A percentile compares a stretch with the other conserved stretches of the same genome.
Conservation (phyloP, 257 asterid genomes). For the Gynochthodes officinalis region DNA sequence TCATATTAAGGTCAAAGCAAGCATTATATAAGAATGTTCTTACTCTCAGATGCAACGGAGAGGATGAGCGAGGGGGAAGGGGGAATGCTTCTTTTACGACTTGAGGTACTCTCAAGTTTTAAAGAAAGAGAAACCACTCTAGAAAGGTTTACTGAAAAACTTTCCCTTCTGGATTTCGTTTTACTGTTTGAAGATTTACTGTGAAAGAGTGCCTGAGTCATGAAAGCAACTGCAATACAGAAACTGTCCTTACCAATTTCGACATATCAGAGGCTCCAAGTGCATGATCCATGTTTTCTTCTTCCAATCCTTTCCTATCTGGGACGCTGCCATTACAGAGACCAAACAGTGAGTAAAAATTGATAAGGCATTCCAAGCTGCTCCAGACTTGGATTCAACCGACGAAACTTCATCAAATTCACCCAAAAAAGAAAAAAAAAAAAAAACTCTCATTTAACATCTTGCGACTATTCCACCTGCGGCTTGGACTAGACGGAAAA, state of each 20-base stretch:
- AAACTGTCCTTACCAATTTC: slow-evolving; percentile 53
- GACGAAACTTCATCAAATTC: neutral
- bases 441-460: neutral
- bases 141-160: neutral
- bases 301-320: slow-evolving; percentile 42
- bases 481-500: neutral
- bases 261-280: slow-evolving; percentile 37
- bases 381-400: neutral
- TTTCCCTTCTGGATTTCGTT: neutral
- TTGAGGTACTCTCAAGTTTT: neutral
- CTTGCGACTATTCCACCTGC: neutral
- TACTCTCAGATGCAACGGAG: neutral
- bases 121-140: neutral
- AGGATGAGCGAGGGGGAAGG: neutral
- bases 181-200: neutral
- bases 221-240: slow-evolving; percentile 10
- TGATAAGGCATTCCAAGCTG: neutral
- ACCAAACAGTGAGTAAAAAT: slow-evolving; percentile 9
- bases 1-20: neutral
- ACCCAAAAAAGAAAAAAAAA: neutral
- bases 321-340: slow-evolving; percentile 57
- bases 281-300: slow-evolving; percentile 34
- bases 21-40: neutral
- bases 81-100: neutral
- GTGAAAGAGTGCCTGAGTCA: slow-evolving; percentile 8